Base-by-base conservation (phyloP, 768 basidiomycete genomes). In the Suillus alpinus region DNA sequence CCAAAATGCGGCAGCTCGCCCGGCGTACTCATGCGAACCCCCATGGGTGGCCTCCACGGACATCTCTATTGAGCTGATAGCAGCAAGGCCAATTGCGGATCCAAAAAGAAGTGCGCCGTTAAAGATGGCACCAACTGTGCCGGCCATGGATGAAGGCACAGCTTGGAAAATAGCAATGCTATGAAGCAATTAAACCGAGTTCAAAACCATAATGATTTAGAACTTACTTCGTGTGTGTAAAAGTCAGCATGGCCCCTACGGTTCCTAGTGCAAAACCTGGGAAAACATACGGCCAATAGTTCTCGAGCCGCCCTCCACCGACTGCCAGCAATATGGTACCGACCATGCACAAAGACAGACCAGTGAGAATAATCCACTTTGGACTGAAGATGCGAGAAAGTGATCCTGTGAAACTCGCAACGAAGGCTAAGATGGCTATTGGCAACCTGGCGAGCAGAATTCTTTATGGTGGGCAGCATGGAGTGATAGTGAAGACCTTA, bases 121-220 rank as follows among this genome's bases (percentile, higher is more conserved):
- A 74, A 83, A 83, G 41, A 85, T 79, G 16, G 84, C 85, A 18
- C 81, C 81, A 14, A 83, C 77, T 5, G 79, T 81, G 41, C 85
- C 84, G 4, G 82, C 76, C 66, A 81, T 78, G 23, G 75, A 73
- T 9, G 79, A 59, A 4, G 83, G 83, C 6, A 76, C 78, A 46
- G 76, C 76, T 59, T 75, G 77, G 69, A 86, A 78, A 46, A 84
- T 75, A 12, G 82, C 81, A 46, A 85, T 80, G 64, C 81, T 84
- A 59, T 1, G n/a, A 50, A 57, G 55, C 3, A 29, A 32, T 43
- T 60, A 50, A 14, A 46, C 39, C 39, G 46, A 14, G n/a, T 53
- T 62, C n/a, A 26, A 59, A 34, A 53, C 10, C 9, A 32, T 10
- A 9, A 3, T 37, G 37, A 31, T 2, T 29, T 31, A 10, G 16